These are phyloP conservation scores for Colletotrichum sansevieriae DNA, from an alignment of 2,329 filamentous ascomycete species.

Conservation along the genomic window DNA sequence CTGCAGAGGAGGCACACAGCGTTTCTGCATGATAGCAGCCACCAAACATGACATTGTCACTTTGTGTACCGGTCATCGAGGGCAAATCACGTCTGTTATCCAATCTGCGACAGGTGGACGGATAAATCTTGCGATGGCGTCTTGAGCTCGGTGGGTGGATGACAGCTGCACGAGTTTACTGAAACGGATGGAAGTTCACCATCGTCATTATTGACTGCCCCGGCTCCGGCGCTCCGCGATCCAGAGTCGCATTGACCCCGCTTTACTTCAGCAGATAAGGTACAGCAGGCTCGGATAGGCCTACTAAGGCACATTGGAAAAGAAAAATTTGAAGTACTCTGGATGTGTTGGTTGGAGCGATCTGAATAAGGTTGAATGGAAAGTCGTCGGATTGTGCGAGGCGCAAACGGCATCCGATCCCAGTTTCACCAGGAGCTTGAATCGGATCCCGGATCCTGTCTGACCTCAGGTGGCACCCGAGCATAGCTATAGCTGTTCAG, in stretches of 20 bases:
- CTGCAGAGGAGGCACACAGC: no score
- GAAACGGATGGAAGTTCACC: conserved; percentile 24
- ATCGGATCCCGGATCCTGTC: conserved; percentile 7
- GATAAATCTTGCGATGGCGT: neutral
- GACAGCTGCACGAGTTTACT: conserved; percentile 30
- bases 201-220: conserved; percentile 18
- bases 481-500: neutral
- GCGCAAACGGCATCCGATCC: neutral
- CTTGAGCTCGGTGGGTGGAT: neutral
- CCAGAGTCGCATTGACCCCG: conserved; percentile 32
- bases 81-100: no score
- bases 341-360: conserved; percentile 2
- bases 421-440: neutral
- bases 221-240: conserved; percentile 21
- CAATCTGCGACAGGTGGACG: neutral
- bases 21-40: no score
- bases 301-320: conserved; percentile 9
- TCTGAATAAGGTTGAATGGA: conserved; percentile 6
- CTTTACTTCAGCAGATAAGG: conserved; percentile 21
- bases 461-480: neutral
- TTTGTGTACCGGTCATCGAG: no score
- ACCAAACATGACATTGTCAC: neutral
- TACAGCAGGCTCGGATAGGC: conserved; percentile 26
- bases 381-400: neutral
- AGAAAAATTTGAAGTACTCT: neutral